These are phyloP conservation scores for Globisporangium cylindrosporum DNA, from an alignment of 352 stramenopile species.

Conservation along the genomic window DNA sequence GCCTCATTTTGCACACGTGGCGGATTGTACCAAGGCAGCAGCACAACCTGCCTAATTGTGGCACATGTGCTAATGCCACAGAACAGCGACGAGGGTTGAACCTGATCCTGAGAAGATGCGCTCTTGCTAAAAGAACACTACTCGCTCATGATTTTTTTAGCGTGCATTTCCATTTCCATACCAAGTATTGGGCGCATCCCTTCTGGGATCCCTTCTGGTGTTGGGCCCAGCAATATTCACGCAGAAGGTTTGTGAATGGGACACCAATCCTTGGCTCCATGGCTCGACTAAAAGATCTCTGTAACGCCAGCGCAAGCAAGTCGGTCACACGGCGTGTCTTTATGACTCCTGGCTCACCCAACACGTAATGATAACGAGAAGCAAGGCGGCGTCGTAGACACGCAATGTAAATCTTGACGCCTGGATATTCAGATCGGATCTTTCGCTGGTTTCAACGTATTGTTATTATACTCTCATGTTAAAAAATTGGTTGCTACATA, in stretches of 20 bases:
- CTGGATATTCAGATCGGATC: neutral
- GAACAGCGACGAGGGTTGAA: neutral
- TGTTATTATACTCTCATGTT: neutral
- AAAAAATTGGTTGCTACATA: conserved; percentile 1
- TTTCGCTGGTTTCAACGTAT: neutral
- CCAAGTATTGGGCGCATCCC: neutral
- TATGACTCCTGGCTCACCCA: too few relatives aligned
- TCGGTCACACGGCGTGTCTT: too few relatives aligned
- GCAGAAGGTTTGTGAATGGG: too few relatives aligned
- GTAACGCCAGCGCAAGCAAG: too few relatives aligned
- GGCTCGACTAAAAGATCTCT: too few relatives aligned
- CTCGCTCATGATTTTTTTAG: neutral
- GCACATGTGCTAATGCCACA: neutral
- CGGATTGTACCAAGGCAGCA: neutral
- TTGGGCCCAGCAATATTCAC: too few relatives aligned
- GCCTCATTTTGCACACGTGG: neutral
- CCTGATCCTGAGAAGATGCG: neutral
- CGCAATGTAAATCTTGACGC: too few relatives aligned
- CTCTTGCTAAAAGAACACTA: neutral
- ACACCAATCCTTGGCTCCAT: too few relatives aligned
- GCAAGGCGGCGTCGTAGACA: too few relatives aligned
- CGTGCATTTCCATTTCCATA: neutral
- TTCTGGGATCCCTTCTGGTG: too few relatives aligned
- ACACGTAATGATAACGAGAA: too few relatives aligned
- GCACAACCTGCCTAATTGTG: neutral